Conservation (phyloP, 2,329 filamentous ascomycete genomes). For the Graphilbum fragrans region DNA sequence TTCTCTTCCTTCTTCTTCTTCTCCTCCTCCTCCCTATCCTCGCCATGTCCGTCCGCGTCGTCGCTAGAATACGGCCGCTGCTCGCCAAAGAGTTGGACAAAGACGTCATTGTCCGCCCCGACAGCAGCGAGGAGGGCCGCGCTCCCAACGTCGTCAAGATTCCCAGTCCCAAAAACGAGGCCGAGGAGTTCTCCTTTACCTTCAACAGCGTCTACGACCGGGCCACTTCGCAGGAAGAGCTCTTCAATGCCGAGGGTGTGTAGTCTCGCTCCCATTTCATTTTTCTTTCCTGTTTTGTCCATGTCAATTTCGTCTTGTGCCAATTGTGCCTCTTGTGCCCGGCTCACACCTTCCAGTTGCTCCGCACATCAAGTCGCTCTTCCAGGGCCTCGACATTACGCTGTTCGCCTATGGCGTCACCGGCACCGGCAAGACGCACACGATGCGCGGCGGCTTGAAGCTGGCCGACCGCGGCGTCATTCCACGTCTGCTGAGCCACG, state of each 20-base stretch:
- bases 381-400: constrained; percentile 77
- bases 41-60: constrained; percentile 63
- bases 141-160: constrained; percentile 67
- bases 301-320: neutral
- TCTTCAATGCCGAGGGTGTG: constrained; percentile 72
- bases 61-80: constrained; percentile 81
- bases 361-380: constrained; percentile 82
- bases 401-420: constrained; percentile 91
- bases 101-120: constrained; percentile 70
- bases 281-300: neutral
- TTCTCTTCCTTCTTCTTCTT: neutral
- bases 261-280: neutral
- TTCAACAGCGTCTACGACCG: constrained; percentile 91
- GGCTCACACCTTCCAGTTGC: constrained; percentile 46
- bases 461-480: constrained; percentile 81
- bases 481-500: constrained; percentile 68
- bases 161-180: constrained; percentile 85
- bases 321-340: neutral
- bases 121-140: constrained; percentile 47
- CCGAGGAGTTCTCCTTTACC: constrained; percentile 83
- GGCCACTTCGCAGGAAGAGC: constrained; percentile 65
- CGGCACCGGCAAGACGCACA: constrained; percentile 90
- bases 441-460: constrained; percentile 84
- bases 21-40: neutral
- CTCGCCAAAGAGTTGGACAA: constrained; percentile 75